Base-by-base conservation (phyloP, 148 eudicot species). In the Camellia granthamiana region DNA sequence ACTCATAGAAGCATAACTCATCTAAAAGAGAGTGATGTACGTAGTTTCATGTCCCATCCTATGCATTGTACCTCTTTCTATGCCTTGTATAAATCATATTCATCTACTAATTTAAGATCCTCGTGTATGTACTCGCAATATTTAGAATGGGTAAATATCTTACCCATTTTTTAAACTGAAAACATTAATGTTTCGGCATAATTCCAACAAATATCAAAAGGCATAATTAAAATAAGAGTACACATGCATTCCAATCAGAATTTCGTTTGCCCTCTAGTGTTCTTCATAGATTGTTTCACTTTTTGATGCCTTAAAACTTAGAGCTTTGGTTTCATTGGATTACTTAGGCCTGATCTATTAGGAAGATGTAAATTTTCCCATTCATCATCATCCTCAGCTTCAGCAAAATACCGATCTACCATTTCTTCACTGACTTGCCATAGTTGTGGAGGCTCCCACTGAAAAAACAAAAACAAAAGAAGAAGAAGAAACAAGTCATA, bases 371-470 rank as follows among this genome's bases (percentile, higher is more conserved):
- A 44, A 75, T 7, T 7, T 38, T 59, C 46, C 66, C 42, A 75
- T 30, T 30, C 38, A 38, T 60, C 78, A n/a, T 75, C 78, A 75
- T 75, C 66, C 4, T 72, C 60, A 72, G 13, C 4, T 52, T 61
- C 42, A 7, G 67, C 52, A 18, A 61, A 75, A 75, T 3, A 16
- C 46, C 41, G 47, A 58, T 75, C 78, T 66, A 75, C 41, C 78
- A 75, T 75, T 15, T 75, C 78, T 75, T 75, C 67, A 44, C 78
- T 75, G 14, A 75, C 78, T 60, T 60, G 67, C n/a, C 65, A 16
- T 16, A 75, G 67, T 42, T 75, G 66, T 44, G 66, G 4, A 75
- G 78, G 78, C 12, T 75, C 13, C 78, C 78, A 75, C 78, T 75
- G 67, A 5, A 30, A 11, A 23, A 67, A 67, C 38, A 58, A 61